Base-by-base conservation (phyloP, 306 rosid genomes). In the Castanospermum australe region DNA sequence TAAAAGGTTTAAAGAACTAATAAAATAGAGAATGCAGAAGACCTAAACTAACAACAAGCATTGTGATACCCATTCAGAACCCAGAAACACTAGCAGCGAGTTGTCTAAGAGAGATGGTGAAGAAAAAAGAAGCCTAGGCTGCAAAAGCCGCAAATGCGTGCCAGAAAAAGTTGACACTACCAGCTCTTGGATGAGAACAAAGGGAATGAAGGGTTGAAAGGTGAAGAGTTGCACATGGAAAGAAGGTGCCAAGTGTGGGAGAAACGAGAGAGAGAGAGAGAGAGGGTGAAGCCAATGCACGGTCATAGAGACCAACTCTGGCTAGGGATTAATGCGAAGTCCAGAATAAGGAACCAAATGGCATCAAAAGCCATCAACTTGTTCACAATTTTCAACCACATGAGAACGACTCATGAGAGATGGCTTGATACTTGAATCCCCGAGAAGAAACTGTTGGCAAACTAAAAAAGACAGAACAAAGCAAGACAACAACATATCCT, bases 291-390 rank as follows among this genome's bases (percentile, higher is more conserved):
- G 35, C n/a, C 68, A 54, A 39, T 10, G 84, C 5, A n/a, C 6
- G 39, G 48, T 72, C 41, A 12, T 11, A 33, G 12, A 42, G 75
- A 50, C 2, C 44, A 78, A 22, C 59, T 67, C 59, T 17, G 18
- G 45, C 67, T 72, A 73, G 75, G 67, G 76, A 72, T 72, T 72
- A 28, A 72, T 18, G 12, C 39, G n/a, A 71, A 33, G 35, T 59
- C 15, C 70, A 38, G 28, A 35, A 38, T 13, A 21, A 22, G n/a
- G 21, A 52, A 39, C 35, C 33, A 11, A 63, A 65, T 48, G 22
- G 55, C 48, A 22, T 64, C 30, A 63, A 64, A 64, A 65, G 56
- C 51, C 66, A 65, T 15, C 3, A 65, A 36, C 44, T 65, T 25
- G 45, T 38, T 67, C 81, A 44, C 50, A 51, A 21, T 77, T 66